Evolutionary conservation across 2,329 filamentous ascomycete species (phyloP), one percentile per base, ranked within the genome.

Genomic region (Esteya vermicola): DNA sequence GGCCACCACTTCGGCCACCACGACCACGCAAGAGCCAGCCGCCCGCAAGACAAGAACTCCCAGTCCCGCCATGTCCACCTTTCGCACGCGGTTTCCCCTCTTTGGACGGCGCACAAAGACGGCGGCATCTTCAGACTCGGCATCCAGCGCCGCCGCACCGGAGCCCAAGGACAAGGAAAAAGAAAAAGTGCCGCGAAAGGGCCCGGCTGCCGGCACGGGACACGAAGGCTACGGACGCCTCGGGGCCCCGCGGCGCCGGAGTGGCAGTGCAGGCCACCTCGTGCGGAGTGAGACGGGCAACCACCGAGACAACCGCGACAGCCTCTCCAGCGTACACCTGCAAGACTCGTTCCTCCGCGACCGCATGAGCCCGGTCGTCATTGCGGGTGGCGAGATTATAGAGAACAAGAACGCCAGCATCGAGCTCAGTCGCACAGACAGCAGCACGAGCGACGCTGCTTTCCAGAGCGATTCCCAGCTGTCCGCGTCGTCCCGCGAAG

Each of bases 191-290:
- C 45, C 63, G 20, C 72, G 81, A 22, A 89, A 85, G 57, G 88
- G 89, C 0, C 89, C 89, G 19, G 75, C 72, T 14, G 89, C 89
- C 31, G 89, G 89, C n/a, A 96, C 89, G 28, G 89, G 89, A 0
- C 86, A 96, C 52, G 89, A 96, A 61, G 81, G 81, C 1, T 88
- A 89, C 51, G 81, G 81, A 1, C 72, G 71, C 41, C 65, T 84
- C 41, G 75, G 77, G 3, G 62, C 68, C 51, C 64, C 23, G 18
- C 72, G 77, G 43, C 71, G 79, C 23, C 72, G 80, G 40, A 85
- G 77, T 51, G 73, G 70, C 43, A 78, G 73, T 50, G 61, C 65
- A 18, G 60, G 67, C 8, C 71, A 65, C 44, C 49, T 62, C 20
- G 54, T 57, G 3, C 63, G 63, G n/a, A 67, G 61, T 21, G 62